Evolutionary conservation across 2,329 filamentous ascomycete genomes (phyloP).

Genomic region (Beauveria brongniartii): DNA sequence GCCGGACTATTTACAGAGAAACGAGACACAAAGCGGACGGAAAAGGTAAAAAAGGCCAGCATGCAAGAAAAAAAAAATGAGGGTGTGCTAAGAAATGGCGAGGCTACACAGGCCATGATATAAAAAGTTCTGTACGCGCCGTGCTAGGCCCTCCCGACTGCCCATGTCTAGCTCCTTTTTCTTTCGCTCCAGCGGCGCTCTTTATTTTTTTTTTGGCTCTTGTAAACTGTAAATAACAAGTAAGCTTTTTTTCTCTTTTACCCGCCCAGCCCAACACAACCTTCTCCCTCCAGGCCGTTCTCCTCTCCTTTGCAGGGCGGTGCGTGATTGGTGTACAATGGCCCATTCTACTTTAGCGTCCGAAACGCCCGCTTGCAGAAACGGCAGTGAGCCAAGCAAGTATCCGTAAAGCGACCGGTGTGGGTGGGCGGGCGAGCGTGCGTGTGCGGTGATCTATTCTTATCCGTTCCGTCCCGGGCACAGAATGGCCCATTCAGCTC

Average conservation of each 20-base stretch:
- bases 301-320: not conserved
- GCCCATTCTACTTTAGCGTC: not conserved
- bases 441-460: slow-evolving; percentile 1
- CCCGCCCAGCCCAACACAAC: not conserved
- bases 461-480: not conserved
- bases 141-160: not conserved
- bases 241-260: not conserved
- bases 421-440: not conserved
- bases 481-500: not conserved
- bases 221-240: too few relatives aligned
- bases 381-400: not conserved
- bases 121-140: slow-evolving; percentile 3
- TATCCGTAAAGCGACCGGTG: not conserved
- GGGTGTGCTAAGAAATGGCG: not conserved
- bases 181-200: not conserved
- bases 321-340: too few relatives aligned
- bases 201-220: not conserved
- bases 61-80: not conserved
- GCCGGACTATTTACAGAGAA: not conserved
- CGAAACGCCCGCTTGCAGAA: not conserved
- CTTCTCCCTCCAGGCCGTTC: not conserved
- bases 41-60: not conserved
- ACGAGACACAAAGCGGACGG: not conserved
- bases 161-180: not conserved
- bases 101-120: slow-evolving; percentile 8